Base-by-base conservation (phyloP, 2,329 filamentous ascomycete species). In the Thyridium curvatum region DNA sequence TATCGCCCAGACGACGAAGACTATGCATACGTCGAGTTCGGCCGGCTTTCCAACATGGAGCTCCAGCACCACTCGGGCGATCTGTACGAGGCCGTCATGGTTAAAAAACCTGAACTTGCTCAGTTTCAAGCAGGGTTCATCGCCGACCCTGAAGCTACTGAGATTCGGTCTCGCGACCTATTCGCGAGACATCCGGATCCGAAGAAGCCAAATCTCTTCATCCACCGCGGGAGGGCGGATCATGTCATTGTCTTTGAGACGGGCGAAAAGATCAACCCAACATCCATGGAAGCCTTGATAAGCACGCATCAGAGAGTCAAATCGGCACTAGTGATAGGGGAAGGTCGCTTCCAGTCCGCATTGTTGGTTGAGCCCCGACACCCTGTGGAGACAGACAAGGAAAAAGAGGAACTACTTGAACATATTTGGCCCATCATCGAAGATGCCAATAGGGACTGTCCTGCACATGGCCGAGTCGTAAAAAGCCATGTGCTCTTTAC, bases 241-340 rank as follows among this genome's bases (percentile, higher is more conserved):
- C 65, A 69, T 43, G 54, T 74, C 33, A 65, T 74, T 13, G 68
- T 74, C 12, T 64, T 75, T 29, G 65, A 62, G 2, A 72, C 66
- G 34, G 70, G 69, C 18, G 67, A 72, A 52, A 74, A 74, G 49
- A 46, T 73, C 7, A 74, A 75, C 43, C 68, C 68, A 0, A 52
- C 66, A 4, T 60, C 55, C 3, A 65, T 72, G 28, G 69, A 73
- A 44, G 46, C 52, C 0, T 58, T 56, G 12, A 49, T 74, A 3
- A 42, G 48, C 7, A 52, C 50, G 10, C 66, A 71, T 33, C 59
- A 64, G 0, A 44, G 53, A 2, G 45, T 74, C 28, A 59, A 56
- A 10, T 62, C 61, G 2, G 66, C 62, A 0, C 9, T 73, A 1
- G 65, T 74, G 1, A 65, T 72, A 0, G 72, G 72, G 3, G 47